A percentile compares a stretch with the other conserved stretches of the same genome.
phyloP scores from a whole-genome alignment of 306 rosid genomes.

The Rubus parviflorus region DNA sequence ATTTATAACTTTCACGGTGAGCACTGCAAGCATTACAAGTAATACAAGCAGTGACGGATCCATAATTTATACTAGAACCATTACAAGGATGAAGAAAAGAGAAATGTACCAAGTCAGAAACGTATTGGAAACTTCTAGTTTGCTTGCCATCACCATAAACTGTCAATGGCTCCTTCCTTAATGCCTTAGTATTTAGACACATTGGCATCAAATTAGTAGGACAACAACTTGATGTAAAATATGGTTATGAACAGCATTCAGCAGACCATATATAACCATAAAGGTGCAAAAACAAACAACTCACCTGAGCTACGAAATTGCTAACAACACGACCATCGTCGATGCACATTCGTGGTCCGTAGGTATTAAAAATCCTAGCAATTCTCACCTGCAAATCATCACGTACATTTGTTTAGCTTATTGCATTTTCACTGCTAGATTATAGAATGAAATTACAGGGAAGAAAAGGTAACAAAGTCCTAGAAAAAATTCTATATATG shows the following conservation, averaged over 20 bases:
- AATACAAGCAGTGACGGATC: neutral
- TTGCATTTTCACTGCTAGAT: neutral
- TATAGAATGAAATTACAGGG: neutral
- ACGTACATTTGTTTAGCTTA: neutral
- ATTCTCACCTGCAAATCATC: constrained; percentile 56
- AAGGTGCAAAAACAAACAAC: neutral
- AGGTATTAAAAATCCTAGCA: constrained; percentile 90
- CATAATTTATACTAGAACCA: too few relatives aligned
- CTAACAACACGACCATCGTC: constrained; percentile 94
- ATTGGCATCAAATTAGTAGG: neutral
- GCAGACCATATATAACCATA: too few relatives aligned
- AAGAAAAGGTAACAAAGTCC: neutral
- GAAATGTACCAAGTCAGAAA: constrained; percentile 80
- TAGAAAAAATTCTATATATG: neutral
- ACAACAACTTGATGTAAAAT: too few relatives aligned
- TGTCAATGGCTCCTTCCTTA: constrained; percentile 92
- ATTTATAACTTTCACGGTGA: neutral
- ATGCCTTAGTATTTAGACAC: constrained; percentile 44
- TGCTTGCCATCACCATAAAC: constrained; percentile 96
- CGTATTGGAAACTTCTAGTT: constrained; percentile 93
- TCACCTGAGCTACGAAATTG: constrained; percentile 93
- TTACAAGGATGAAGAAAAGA: too few relatives aligned
- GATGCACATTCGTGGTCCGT: constrained; percentile 90
- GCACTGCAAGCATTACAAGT: too few relatives aligned
- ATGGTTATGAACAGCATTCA: neutral